Base-by-base conservation (phyloP, 139 green algal species). In the Spirogloea muscicola region DNA sequence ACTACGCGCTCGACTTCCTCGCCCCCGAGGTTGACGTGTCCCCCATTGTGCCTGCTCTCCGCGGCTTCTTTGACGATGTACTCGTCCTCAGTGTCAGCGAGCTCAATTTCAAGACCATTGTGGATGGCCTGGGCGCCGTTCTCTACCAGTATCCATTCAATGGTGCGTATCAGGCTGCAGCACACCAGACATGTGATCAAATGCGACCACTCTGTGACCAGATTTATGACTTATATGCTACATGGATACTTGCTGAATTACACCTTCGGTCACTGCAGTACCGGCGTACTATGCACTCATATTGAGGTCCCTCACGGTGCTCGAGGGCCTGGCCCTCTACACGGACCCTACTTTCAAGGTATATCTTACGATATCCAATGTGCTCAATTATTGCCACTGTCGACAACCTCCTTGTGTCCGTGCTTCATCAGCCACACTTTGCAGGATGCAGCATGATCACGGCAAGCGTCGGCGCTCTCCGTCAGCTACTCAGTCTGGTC, bases 221-320 rank as follows among this genome's bases (percentile, higher is more conserved):
- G n/a, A n/a, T n/a, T n/a, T n/a, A n/a, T n/a, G n/a, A n/a, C n/a
- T n/a, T n/a, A n/a, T n/a, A n/a, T n/a, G n/a, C n/a, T n/a, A n/a
- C n/a, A n/a, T n/a, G n/a, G n/a, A n/a, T n/a, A n/a, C n/a, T n/a
- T n/a, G n/a, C n/a, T n/a, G n/a, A n/a, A 52, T 52, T n/a, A 10
- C 43, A 10, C 43, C 43, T 52, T 52, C 43, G 10, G 13, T 52
- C 43, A n/a, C 43, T 52, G 13, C 43, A 51, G 43, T 97, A 34
- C 93, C 93, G 1, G 83, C 91, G 3, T 98, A 97, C 83, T 98
- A 97, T 62, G 94, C 93, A 0, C 87, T 98, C 40, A 97, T 98
- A 67, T 85, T 98, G 72, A 86, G 94, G 38, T 93, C 86, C 1
- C 81, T 98, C 37, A 96, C 92, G 0, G 94, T 98, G 58, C 88